These are phyloP conservation scores for Alternaria novae-zelandiae DNA, from an alignment of 2,329 filamentous ascomycete genomes.

Conservation along the genomic window DNA sequence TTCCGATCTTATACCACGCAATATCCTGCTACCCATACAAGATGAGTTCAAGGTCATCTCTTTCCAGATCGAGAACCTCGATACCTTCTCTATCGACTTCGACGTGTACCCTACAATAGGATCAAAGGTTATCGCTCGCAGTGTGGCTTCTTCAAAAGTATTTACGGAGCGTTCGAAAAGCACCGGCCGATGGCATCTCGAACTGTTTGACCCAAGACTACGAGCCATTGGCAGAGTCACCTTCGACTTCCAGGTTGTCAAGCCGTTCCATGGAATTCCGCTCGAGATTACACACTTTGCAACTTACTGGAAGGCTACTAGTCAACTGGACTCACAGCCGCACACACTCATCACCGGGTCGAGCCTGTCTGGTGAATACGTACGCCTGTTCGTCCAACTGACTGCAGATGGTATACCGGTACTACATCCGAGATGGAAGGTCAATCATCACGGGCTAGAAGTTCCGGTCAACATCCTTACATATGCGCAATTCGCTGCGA, in stretches of 20 bases:
- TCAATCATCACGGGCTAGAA: conserved; percentile 76
- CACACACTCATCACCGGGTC: conserved; percentile 92
- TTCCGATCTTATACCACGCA: conserved; percentile 94
- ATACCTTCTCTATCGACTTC: conserved; percentile 93
- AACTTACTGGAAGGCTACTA: conserved; percentile 99
- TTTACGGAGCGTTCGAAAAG: conserved; percentile 79
- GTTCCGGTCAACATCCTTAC: conserved; percentile 82
- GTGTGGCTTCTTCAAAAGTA: conserved; percentile 85
- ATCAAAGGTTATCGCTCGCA: conserved; percentile 95
- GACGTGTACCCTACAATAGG: conserved; percentile 98
- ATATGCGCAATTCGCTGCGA: conserved; percentile 70
- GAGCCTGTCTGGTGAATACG: conserved; percentile 93
- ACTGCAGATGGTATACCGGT: conserved; percentile 88
- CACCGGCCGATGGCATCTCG: conserved; percentile 81
- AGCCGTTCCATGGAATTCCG: conserved; percentile 89
- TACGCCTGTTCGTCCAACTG: conserved; percentile 88
- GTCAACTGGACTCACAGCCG: conserved; percentile 83
- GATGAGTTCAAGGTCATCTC: conserved; percentile 93
- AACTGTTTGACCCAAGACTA: conserved; percentile 89
- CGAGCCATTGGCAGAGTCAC: conserved; percentile 91
- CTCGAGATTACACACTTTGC: conserved; percentile 98
- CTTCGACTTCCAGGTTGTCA: conserved; percentile 95
- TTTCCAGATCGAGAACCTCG: conserved; percentile 93
- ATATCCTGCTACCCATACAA: conserved; percentile 92
- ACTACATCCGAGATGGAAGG: conserved; percentile 83